Evolutionary conservation across 2,329 filamentous ascomycete genomes (phyloP).

Genomic region (Fusarium pininemorale): DNA sequence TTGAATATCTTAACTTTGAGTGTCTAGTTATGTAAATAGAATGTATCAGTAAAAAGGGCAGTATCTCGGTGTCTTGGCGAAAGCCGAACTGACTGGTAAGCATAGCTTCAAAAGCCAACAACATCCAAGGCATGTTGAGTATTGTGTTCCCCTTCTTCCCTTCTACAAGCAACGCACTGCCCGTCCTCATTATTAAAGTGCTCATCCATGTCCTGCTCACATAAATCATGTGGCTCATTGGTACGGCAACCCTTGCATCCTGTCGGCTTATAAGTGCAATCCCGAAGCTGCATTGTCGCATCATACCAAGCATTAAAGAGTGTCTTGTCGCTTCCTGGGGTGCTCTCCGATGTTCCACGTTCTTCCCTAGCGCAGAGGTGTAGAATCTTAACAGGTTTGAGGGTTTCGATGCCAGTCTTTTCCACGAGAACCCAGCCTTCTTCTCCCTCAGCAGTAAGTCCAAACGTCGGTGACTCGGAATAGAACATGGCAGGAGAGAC

Average conservation of each 20-base stretch:
- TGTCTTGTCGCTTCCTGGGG: neutral
- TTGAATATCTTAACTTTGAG: rapidly evolving
- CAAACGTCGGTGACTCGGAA: neutral
- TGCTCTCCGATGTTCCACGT: neutral
- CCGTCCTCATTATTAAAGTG: constrained; percentile 28
- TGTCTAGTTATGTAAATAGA: no score
- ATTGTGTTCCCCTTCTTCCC: neutral
- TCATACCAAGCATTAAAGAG: neutral
- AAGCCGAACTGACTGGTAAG: neutral
- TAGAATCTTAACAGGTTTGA: neutral
- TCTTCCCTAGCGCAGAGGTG: constrained; percentile 5
- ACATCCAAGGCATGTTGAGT: no score
- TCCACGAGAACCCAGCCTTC: constrained; percentile 11
- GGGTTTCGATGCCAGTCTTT: neutral
- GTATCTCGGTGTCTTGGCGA: neutral
- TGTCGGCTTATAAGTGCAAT: constrained; percentile 4
- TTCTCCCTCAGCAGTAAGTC: neutral
- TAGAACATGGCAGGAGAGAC: neutral
- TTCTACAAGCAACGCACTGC: constrained; percentile 24
- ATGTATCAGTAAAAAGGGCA: rapidly evolving
- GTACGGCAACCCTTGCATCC: constrained; percentile 2
- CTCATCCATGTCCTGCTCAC: constrained; percentile 14
- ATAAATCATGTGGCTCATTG: neutral
- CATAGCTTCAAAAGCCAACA: neutral
- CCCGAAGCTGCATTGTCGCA: neutral